A percentile compares a stretch with the other conserved stretches of the same genome.
phyloP scores from a whole-genome alignment of 1,284 basidiomycete genomes.

The Melampsora medusae region DNA sequence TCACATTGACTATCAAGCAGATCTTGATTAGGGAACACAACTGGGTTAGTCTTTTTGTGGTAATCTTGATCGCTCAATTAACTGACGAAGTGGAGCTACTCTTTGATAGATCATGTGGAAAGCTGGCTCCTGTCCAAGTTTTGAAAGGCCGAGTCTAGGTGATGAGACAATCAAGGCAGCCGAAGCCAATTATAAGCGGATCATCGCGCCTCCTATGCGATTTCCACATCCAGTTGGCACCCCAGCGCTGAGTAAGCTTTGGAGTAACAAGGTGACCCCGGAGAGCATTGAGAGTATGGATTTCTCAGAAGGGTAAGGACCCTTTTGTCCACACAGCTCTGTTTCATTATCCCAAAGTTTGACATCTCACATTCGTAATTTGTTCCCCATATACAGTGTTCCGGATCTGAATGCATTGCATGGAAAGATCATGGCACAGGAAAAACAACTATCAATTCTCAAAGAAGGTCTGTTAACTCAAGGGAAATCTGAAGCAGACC shows the following conservation, averaged over 20 bases:
- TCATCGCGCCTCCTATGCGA: slow-evolving; percentile 18
- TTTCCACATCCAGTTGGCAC: slow-evolving; percentile 41
- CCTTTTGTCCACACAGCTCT: neutral
- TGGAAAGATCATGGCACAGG: slow-evolving; percentile 21
- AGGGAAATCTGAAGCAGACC: slow-evolving; percentile 12
- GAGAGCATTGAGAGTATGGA: slow-evolving; percentile 26
- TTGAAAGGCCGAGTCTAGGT: slow-evolving; percentile 34
- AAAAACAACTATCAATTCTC: slow-evolving; percentile 8
- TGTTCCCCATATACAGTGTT: neutral
- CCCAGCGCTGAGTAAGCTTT: slow-evolving; percentile 36
- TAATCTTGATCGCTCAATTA: neutral
- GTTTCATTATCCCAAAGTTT: too few species aligned
- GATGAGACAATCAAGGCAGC: slow-evolving; percentile 11
- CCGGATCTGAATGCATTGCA: slow-evolving; percentile 38
- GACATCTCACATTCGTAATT: too few species aligned
- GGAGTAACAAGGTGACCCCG: slow-evolving; percentile 30
- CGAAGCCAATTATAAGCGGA: slow-evolving; percentile 9
- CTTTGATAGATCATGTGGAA: slow-evolving; percentile 42
- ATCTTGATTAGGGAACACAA: slow-evolving; percentile 40
- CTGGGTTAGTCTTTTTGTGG: slow-evolving; percentile 25
- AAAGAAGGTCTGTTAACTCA: slow-evolving; percentile 14
- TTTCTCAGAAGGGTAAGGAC: slow-evolving; percentile 16
- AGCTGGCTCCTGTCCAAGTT: slow-evolving; percentile 35
- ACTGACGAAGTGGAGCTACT: neutral
- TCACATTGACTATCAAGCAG: slow-evolving; percentile 41